Conservation (phyloP, 352 stramenopile genomes). For the Phytophthora hibernalis region DNA sequence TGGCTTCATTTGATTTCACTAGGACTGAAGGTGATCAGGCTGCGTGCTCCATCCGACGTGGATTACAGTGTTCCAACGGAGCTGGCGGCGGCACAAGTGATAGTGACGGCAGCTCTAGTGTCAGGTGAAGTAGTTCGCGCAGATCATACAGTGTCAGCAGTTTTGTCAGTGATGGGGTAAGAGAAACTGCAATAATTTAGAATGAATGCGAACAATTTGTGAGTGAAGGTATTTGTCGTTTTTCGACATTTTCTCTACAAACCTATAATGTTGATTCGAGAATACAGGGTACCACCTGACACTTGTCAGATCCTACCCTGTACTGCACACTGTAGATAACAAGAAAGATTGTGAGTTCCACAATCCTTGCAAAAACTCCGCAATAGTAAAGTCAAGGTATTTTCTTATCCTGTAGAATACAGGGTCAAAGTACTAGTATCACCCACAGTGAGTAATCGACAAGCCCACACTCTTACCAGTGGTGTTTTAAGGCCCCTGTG, state of each 20-base stretch:
- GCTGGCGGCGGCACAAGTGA: background rate
- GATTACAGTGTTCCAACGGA: background rate
- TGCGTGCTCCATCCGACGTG: background rate
- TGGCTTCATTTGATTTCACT: background rate
- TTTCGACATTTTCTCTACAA: conserved; percentile 10
- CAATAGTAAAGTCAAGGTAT: conserved; percentile 20
- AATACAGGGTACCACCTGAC: background rate
- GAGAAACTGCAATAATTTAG: no score
- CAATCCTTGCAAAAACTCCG: conserved; percentile 16
- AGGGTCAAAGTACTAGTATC: no score
- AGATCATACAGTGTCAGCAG: background rate
- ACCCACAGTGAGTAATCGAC: no score
- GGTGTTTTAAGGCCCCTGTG: no score
- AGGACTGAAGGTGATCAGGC: background rate
- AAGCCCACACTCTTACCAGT: no score
- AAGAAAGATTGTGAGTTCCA: conserved; percentile 8
- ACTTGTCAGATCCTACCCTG: background rate
- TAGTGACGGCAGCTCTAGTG: conserved; percentile 1
- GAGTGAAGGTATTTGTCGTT: no score
- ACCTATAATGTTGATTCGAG: background rate
- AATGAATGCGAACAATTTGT: no score
- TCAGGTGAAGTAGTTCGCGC: background rate
- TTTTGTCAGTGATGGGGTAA: no score
- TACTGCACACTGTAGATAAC: conserved; percentile 7
- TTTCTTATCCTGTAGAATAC: conserved; percentile 11